These are phyloP conservation scores for Exophiala calicioides DNA, from an alignment of 2,329 filamentous ascomycete genomes.

Conservation along the genomic window DNA sequence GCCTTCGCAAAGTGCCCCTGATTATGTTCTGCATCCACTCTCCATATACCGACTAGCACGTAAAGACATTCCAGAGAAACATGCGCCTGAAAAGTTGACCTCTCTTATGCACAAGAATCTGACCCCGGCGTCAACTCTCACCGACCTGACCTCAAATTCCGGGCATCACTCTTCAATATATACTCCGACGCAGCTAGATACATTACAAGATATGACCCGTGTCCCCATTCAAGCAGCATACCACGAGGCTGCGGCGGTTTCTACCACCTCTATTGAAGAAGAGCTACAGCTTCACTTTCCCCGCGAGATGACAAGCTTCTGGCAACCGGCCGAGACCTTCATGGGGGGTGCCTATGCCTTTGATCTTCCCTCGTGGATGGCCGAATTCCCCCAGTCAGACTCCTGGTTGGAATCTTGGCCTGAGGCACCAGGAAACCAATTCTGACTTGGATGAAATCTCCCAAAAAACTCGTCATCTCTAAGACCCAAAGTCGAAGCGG, in stretches of 20 bases:
- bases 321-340: background rate
- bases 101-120: background rate
- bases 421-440: no score
- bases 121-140: background rate
- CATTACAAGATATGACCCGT: background rate
- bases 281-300: background rate
- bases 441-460: no score
- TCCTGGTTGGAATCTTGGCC: background rate
- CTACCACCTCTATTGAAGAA: background rate
- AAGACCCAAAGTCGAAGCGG: no score
- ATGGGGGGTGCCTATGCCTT: background rate
- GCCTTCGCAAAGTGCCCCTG: constrained; percentile 28
- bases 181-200: background rate
- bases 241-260: no score
- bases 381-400: background rate
- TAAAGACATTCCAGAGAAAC: constrained; percentile 32
- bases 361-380: background rate
- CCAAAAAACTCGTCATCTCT: no score
- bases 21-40: constrained; percentile 33
- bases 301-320: background rate
- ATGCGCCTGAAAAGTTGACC: constrained; percentile 27
- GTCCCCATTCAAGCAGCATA: background rate
- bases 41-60: constrained; percentile 34
- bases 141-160: background rate
- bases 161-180: background rate